Evolutionary conservation across 1,139 yeast species (phyloP), one percentile per base, ranked within the genome.

Genomic region (Waltiozyma sp.): DNA sequence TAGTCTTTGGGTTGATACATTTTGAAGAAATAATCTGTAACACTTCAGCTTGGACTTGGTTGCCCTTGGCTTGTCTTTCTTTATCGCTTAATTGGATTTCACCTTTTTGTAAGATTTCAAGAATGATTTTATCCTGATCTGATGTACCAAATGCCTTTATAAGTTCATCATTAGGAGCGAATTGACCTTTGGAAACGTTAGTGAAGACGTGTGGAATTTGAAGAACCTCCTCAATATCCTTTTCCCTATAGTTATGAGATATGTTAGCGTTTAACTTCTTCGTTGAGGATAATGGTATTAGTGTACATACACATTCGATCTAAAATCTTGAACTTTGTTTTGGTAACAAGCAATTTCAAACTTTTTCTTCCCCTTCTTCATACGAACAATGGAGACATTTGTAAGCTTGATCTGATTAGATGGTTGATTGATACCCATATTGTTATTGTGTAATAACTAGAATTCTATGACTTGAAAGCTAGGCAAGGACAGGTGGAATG

Each of bases 321-420:
- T 71, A 80, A 91, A 91, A 62, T 91, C 98, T 59, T 89, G 97
- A 13, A 91, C 96, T 59, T 93, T 91, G 58, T 91, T 91, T 58
- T 87, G 96, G 61, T 91, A 91, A 59, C 98, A 91, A 0, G 97
- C 98, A 40, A 93, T 75, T 62, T 91, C 98, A 57, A 88, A 91
- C 50, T 96, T 68, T 62, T 86, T 85, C 59, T 86, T 86, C 28
- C 91, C 95, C 59, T 85, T 87, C 57, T 83, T 85, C 78, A 91
- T 80, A 42, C 93, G 73, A 42, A 91, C 96, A 47, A 91, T 69
- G 23, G 98, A 88, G 38, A 91, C 97, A 63, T 91, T 91, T 43
- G 98, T 91, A 55, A 91, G 73, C 59, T 79, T 84, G 53, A 91
- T 88, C 59, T 86, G 95, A 41, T 87, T 79, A 23, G 80, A 75